Base-by-base conservation (phyloP, 2,329 filamentous ascomycete species). In the Arthrobotrys sphaeroides region DNA sequence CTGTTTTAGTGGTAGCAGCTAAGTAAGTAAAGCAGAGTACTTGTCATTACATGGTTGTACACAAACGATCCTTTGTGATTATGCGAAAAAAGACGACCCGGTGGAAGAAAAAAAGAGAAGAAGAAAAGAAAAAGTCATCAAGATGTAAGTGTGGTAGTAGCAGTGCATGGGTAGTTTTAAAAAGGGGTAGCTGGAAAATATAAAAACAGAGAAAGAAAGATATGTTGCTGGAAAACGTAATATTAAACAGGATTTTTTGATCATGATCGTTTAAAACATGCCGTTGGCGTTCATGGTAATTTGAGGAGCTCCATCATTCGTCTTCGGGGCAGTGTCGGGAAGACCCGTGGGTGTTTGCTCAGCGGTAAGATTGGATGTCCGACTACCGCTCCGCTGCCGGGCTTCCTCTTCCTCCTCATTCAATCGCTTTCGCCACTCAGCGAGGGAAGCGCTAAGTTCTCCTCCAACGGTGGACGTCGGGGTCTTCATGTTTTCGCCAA, bases 401-500 rank as follows among this genome's bases (percentile, higher is more conserved):
- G 78, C 78, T 26, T 77, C 78, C 13, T 77, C 74, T 47, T 80
- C 81, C 45, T 78, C 78, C 24, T 79, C 74, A 16, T 78, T 77
- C n/a, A 79, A 57, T 60, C 78, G 78, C 36, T 79, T 78, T 51
- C 79, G 62, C 78, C 79, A 79, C 60, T 79, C 75, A 20, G 78
- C 77, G 62, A 80, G 78, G 49, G 77, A 79, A 42, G 73, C 79
- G n/a, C 77, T 78, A 12, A 81, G 72, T 53, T 81, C 80, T 20
- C 79, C 79, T 13, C 78, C 78, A 24, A 78, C 78, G 1, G 75
- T 77, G 36, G 78, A 82, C 2, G 82, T 83, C 6, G 83, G 82
- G 0, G 82, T 83, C 40, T 82, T 84, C 68, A 97, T 62, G 31
- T 43, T 51, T 2, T 55, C 51, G 16, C 43, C 94, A 79, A 96